These are phyloP conservation scores for Striga asiatica DNA, from an alignment of 257 asterid species.

Conservation along the genomic window DNA sequence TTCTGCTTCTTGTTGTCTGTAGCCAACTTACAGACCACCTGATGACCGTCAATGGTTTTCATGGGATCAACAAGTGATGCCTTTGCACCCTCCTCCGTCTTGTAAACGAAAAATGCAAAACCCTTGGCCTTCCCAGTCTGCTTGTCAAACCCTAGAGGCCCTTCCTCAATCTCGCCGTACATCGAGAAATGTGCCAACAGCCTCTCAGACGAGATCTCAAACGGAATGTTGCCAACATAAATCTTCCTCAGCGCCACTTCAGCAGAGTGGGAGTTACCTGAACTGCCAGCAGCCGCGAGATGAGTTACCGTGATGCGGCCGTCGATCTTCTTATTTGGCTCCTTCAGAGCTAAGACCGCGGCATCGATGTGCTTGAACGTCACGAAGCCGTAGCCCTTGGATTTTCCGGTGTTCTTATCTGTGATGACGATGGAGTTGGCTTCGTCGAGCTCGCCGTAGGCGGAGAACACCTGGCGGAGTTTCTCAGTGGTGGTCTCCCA, in stretches of 20 bases:
- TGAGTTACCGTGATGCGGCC: conserved; percentile 93
- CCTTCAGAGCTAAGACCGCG: conserved; percentile 63
- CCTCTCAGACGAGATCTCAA: conserved; percentile 77
- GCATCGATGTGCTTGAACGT: conserved; percentile 82
- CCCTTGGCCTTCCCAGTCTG: conserved; percentile 93
- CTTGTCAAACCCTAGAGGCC: conserved; percentile 94
- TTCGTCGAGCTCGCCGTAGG: conserved; percentile 73
- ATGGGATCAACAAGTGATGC: conserved; percentile 61
- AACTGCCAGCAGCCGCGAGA: conserved; percentile 75
- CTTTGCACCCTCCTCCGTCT: conserved; percentile 88
- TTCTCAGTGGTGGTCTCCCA: conserved; percentile 94
- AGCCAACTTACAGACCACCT: conserved; percentile 81
- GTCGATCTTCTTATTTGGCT: conserved; percentile 82
- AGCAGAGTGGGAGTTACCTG: conserved; percentile 41
- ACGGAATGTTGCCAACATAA: conserved; percentile 91
- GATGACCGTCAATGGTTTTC: conserved; percentile 80
- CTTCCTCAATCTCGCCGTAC: conserved; percentile 95
- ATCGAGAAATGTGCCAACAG: conserved; percentile 54
- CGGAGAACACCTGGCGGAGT: conserved; percentile 59
- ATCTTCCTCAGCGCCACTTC: conserved; percentile 81
- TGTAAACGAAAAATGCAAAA: conserved; percentile 87
- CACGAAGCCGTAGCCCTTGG: conserved; percentile 86
- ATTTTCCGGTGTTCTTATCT: conserved; percentile 66
- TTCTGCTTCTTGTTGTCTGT: conserved; percentile 79
- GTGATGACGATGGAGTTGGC: conserved; percentile 76